Evolutionary conservation across 1,284 basidiomycete species (phyloP).

Genomic region (Cryptococcus sp.): DNA sequence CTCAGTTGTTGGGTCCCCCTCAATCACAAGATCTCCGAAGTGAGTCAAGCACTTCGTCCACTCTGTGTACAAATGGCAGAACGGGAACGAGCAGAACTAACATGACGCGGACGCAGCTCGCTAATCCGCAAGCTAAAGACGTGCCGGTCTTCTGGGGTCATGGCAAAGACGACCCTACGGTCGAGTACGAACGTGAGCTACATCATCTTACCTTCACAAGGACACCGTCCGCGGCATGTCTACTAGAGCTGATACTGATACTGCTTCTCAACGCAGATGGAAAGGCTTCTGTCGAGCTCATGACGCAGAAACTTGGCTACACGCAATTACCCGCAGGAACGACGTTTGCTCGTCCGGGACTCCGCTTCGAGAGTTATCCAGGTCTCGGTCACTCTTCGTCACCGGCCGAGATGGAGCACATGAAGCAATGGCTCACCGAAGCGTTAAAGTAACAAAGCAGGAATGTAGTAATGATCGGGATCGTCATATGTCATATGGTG

Average conservation of each 20-base stretch:
- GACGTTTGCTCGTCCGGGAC: conserved; percentile 50
- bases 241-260: background rate
- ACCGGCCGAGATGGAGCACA: conserved; percentile 65
- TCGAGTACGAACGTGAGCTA: conserved; percentile 58
- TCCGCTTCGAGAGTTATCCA: conserved; percentile 52
- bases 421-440: conserved; percentile 52
- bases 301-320: conserved; percentile 63
- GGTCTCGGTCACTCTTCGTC: conserved; percentile 65
- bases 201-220: background rate
- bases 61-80: background rate
- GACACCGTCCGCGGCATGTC: no score
- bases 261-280: conserved; percentile 48
- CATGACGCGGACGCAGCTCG: conserved; percentile 19
- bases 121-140: conserved; percentile 50
- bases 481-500: no score
- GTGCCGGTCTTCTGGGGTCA: conserved; percentile 88
- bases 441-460: conserved; percentile 31
- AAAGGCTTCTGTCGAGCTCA: conserved; percentile 60
- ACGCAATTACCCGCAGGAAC: conserved; percentile 33
- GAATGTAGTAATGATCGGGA: conserved; percentile 21
- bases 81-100: conserved; percentile 2
- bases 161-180: conserved; percentile 74
- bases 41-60: conserved; percentile 47
- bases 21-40: conserved; percentile 64
- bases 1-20: conserved; percentile 79